Evolutionary conservation across 2,329 filamentous ascomycete species (phyloP), one percentile per base, ranked within the genome.

Genomic region (Talaromyces sp.): DNA sequence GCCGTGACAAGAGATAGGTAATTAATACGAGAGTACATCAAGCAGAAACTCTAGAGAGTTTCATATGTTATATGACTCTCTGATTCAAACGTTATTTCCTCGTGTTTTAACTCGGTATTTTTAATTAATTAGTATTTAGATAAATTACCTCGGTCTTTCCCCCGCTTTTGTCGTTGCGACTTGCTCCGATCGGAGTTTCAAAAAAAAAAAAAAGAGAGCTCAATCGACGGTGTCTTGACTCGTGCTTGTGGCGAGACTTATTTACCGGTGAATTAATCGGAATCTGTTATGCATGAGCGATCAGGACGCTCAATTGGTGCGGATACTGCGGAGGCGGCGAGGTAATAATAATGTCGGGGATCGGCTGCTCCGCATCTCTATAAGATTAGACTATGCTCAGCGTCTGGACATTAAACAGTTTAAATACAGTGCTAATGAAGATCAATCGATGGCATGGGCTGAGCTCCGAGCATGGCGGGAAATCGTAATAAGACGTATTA

Each of bases 111-210:
- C 42, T 47, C 42, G 19, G 44, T 47, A 25, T 22, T 47, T 44
- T 47, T 22, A 22, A 19, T 47, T 47, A 11, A 22, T 11, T 47
- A 44, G 28, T 7, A 36, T 22, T 47, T 47, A 4, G 8, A 17
- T 42, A 47, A 47, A 13, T 47, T 25, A 25, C 44, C 44, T 44
- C 42, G 17, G 42, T 17, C 7, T 13, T 53, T 15, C 19, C 49
- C 49, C 49, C 6, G 13, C n/a, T 30, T n/a, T 30, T 8, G 25
- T 53, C 49, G 25, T 53, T 3, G 17, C 49, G 27, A n/a, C 25
- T 30, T 53, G 49, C 27, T 53, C 49, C 49, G 49, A 53, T 53
- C 49, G 49, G 49, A 53, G 49, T 53, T 53, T 53, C 19, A 47
- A 22, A 25, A 19, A 19, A 9, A 13, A 13, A 22, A n/a, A 22